Evolutionary conservation across 2,329 filamentous ascomycete species (phyloP), one percentile per base, ranked within the genome.

Genomic region (Pseudogymnoascus sp.): DNA sequence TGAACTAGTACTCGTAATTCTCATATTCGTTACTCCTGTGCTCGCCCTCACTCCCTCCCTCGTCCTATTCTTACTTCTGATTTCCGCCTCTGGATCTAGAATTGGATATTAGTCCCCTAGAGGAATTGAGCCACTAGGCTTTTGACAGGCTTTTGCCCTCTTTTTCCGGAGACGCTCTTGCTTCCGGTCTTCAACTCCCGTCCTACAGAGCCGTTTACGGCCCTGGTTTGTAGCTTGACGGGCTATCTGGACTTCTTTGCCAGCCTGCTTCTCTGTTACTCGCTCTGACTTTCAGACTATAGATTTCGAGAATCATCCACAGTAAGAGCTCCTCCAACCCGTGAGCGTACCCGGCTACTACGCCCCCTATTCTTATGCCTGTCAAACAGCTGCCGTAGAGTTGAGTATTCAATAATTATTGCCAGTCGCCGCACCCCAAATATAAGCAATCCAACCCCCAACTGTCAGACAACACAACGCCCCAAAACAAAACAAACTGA

Each of bases 351-450:
- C 43, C 14, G 14, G 43, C 2, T n/a, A 50, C 26, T 19, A 11
- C 46, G 46, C 26, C 26, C 26, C n/a, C 26, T 19, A 19, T 31
- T 31, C n/a, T 16, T 56, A 56, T 31, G 1, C 8, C 26, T 2
- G 14, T 31, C 26, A 31, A 43, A 3, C 19, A 12, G 10, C 19
- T 11, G 40, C 6, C 19, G 19, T 24, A 12, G 4, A 43, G 24
- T 24, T 14, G 12, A 46, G 4, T 7, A n/a, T 4, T 60, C 33
- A 69, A 31, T 65, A 35, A 64, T 81, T 79, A 62, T 83, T 78
- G 0, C 80, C 81, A 0, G 81, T 86, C 3, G 80, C 81, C 2
- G 82, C 78, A 6, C 84, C 84, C 83, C 83, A 87, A 65, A 87
- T 84, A 69, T 85, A 87, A 0, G 81, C 83, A 7, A 68, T 72